Percentiles rank a stretch among this genome's conserved stretches.
Evolutionary conservation across 1,284 basidiomycete genomes (phyloP).

Genomic region (Rhodotorula glutinis): DNA sequence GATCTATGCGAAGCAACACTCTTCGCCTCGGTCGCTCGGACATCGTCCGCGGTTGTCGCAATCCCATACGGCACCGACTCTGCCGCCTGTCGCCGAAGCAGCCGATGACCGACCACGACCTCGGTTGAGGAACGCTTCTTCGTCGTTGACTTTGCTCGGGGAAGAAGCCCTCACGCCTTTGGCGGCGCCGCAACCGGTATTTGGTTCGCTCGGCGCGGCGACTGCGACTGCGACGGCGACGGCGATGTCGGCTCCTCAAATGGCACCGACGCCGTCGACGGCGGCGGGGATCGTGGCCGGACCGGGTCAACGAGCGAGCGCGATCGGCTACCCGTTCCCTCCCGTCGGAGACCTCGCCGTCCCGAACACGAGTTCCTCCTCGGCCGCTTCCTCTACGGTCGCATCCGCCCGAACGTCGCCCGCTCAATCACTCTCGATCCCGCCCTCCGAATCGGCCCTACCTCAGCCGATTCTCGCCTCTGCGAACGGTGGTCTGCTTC

Average conservation of each 20-base stretch:
- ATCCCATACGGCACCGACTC: conserved; percentile 4
- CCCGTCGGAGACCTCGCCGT: conserved; percentile 7
- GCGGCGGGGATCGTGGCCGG: not conserved
- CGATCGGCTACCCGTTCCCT: conserved; percentile 17
- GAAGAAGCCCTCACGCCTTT: not conserved
- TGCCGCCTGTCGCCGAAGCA: not conserved
- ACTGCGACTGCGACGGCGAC: conserved; percentile 2
- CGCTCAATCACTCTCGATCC: not conserved
- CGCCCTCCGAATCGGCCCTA: not conserved
- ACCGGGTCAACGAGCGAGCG: conserved; percentile 2
- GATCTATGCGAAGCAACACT: not conserved
- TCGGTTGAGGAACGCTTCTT: not conserved
- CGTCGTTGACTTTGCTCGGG: not conserved
- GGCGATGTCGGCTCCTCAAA: not conserved
- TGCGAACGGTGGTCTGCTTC: not conserved
- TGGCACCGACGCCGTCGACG: not conserved
- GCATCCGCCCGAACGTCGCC: not conserved
- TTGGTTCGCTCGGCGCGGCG: not conserved
- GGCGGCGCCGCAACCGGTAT: not conserved
- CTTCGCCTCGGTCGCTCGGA: conserved; percentile 8
- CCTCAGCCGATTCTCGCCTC: not conserved
- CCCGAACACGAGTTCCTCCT: not conserved
- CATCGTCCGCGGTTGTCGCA: conserved; percentile 16
- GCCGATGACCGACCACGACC: not conserved
- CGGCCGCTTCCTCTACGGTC: not conserved